Conservation (phyloP, 2,329 filamentous ascomycete genomes). For the Fusarium graminum region DNA sequence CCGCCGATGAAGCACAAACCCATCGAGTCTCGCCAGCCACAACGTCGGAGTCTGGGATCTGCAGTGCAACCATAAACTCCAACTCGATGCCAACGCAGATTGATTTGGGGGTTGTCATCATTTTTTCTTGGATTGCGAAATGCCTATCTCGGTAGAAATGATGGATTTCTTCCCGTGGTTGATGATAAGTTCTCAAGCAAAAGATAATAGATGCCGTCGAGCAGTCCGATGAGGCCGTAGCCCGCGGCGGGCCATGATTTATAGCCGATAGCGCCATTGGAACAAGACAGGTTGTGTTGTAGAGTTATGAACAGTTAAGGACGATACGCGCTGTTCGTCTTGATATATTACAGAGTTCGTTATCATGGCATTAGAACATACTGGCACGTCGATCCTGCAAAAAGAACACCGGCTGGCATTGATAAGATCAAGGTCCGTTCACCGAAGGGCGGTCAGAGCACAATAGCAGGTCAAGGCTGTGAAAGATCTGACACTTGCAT, state of each 20-base stretch:
- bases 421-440: conserved; percentile 19
- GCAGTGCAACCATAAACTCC: conserved; percentile 47
- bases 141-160: conserved; percentile 7
- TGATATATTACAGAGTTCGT: conserved; percentile 9
- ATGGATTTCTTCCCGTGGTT: conserved; percentile 11
- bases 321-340: conserved; percentile 9
- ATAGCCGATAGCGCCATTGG: conserved; percentile 36
- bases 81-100: conserved; percentile 47
- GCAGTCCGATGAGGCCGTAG: conserved; percentile 22
- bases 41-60: conserved; percentile 12
- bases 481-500: conserved; percentile 15
- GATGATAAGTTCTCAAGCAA: conserved; percentile 17
- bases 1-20: conserved; percentile 28
- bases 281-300: conserved; percentile 9
- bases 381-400: conserved; percentile 13
- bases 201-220: conserved; percentile 17
- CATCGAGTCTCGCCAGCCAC: conserved; percentile 24
- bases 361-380: conserved; percentile 5
- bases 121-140: not conserved
- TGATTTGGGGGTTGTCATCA: conserved; percentile 22
- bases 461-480: conserved; percentile 11
- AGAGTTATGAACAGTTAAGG: conserved; percentile 14
- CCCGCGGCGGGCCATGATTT: conserved; percentile 29
- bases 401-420: conserved; percentile 5
- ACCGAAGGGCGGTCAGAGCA: conserved; percentile 31